Evolutionary conservation across 2,329 filamentous ascomycete genomes (phyloP).

Genomic region (Penicillium sp.): DNA sequence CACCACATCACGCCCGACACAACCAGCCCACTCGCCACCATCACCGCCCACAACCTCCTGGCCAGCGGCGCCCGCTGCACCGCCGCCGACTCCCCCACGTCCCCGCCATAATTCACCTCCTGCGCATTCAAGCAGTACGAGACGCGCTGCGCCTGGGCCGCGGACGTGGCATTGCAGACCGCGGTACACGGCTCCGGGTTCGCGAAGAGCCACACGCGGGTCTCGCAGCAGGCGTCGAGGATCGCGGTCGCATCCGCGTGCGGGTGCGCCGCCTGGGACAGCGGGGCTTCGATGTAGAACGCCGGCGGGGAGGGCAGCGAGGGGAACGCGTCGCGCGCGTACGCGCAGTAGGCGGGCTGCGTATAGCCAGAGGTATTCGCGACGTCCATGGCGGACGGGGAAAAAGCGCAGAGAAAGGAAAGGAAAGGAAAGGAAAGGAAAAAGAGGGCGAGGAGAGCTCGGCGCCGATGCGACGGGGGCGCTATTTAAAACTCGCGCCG

Average conservation of each 20-base stretch:
- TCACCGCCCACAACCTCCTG: neutral
- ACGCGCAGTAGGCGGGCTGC: conserved; percentile 11
- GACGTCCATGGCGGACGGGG: neutral
- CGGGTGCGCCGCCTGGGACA: conserved; percentile 12
- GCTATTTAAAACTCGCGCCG: neutral
- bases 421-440: neutral
- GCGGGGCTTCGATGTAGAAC: conserved; percentile 16
- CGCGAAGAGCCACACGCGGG: conserved; percentile 11
- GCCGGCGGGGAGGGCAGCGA: conserved; percentile 2
- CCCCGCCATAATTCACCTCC: conserved; percentile 10
- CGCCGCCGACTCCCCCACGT: conserved; percentile 2
- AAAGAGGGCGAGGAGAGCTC: neutral
- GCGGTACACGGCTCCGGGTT: conserved; percentile 18
- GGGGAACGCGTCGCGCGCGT: conserved; percentile 11
- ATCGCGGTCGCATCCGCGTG: conserved; percentile 8
- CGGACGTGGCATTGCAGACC: conserved; percentile 11
- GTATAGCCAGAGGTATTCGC: conserved; percentile 4
- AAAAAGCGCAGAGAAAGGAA: neutral
- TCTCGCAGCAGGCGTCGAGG: conserved; percentile 13
- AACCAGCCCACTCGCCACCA: neutral
- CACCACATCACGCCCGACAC: conserved; percentile 7
- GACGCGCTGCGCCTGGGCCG: conserved; percentile 8
- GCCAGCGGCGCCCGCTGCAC: neutral
- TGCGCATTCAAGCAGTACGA: conserved; percentile 20
- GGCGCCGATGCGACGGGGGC: too few species aligned